Evolutionary conservation across 148 eudicot species (phyloP).

Genomic region (Heliosperma pusillum): DNA sequence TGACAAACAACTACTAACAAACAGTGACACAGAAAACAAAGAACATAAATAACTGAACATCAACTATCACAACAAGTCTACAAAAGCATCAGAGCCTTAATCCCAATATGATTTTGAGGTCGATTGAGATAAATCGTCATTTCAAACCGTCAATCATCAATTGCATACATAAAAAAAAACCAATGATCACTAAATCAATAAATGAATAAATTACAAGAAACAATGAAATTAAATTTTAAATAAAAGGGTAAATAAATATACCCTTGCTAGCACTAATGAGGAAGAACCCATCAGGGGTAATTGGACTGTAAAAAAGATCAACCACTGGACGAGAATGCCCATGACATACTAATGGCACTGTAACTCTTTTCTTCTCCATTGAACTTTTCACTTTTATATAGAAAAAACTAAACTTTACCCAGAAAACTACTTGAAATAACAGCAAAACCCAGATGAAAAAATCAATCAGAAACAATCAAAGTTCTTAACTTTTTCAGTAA

Average conservation of each 20-base stretch:
- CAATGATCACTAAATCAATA: conserved; percentile 20
- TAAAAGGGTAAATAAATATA: conserved; percentile 28
- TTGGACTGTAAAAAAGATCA: conserved; percentile 81
- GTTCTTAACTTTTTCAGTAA: conserved; percentile 3
- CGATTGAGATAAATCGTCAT: neutral
- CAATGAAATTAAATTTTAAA: neutral
- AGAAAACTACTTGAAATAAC: conserved; percentile 13
- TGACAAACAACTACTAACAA: neutral
- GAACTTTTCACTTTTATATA: conserved; percentile 61
- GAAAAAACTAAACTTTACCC: conserved; percentile 18
- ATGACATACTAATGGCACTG: conserved; percentile 79
- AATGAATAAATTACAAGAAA: conserved; percentile 34
- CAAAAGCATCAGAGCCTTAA: neutral
- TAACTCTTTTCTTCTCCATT: conserved; percentile 76
- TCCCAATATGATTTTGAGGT: neutral
- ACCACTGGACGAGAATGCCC: conserved; percentile 93
- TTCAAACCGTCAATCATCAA: neutral
- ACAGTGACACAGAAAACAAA: neutral
- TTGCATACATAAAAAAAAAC: neutral
- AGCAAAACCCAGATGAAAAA: conserved; percentile 25
- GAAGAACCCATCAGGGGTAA: conserved; percentile 78
- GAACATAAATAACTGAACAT: neutral
- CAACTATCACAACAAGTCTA: neutral
- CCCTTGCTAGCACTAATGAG: conserved; percentile 93
- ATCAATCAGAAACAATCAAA: conserved; percentile 4